Base-by-base conservation (phyloP, 2,329 filamentous ascomycete genomes). In the Aureobasidium leucospermi region DNA sequence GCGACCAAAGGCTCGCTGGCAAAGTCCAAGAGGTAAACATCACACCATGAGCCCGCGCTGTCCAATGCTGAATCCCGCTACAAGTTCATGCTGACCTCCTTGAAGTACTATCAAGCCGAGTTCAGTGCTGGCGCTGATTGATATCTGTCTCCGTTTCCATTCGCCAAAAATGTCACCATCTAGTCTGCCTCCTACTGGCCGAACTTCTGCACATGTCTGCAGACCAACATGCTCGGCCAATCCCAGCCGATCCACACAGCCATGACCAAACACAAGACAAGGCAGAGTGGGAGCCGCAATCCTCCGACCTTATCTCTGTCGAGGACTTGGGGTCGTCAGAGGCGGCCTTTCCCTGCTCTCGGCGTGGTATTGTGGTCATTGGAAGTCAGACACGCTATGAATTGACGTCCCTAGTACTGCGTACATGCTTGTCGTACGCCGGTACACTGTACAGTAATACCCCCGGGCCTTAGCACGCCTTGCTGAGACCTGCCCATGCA, bases 11-110 rank as follows among this genome's bases (percentile, higher is more conserved):
- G 60, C 51, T 73, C 59, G 70, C 71, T 6, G 68, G 67, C 49
- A 69, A 70, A 19, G 67, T 70, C 13, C 66, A 67, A 61, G 71
- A 73, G 65, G 72, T 74, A 65, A 68, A 15, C 69, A 71, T 39
- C 16, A 38, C 56, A n/a, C 51, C 36, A 51, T 23, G 46, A 45
- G 29, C 48, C 46, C 31, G 34, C 7, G 10, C 29, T 39, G 4
- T 19, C 15, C 28, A 48, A 52, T 59, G 46, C 58, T 59, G 47
- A 59, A 31, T 59, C 46, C 23, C 32, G 39, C 29, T 31, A 16
- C 28, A 60, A 63, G 62, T 42, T 39, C 6, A 46, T 63, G 60
- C 62, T 63, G 55, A 64, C 60, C 47, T 39, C 58, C 28, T 19
- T 41, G 10, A 52, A 64, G 63, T 63, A 61, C 58, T 64, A 64